Evolutionary conservation across 805 yeast species (phyloP), one percentile per base, ranked within the genome.

Genomic region (Jamesozyma piceae): DNA sequence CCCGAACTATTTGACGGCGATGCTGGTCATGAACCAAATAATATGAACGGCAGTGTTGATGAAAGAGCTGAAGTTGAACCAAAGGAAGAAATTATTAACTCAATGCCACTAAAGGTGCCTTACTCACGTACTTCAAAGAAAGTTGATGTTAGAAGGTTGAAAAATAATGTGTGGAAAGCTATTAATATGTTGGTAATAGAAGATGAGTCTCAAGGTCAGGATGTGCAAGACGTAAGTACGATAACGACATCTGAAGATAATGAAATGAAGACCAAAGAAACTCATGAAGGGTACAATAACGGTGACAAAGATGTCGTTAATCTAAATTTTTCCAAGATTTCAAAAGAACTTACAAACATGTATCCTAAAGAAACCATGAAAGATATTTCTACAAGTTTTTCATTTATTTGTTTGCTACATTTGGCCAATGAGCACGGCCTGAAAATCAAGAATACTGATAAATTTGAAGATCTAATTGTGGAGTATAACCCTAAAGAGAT

Each of bases 391-490:
- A 86, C 95, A 1, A 81, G 94, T 62, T 83, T 83, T 60, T 83
- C 85, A 54, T 87, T 87, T 53, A 84, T 87, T 44, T 83, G 95
- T 52, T 63, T 86, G 53, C 64, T 87, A 29, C 96, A 87, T 63
- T 66, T 87, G 49, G 95, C 95, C 13, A 87, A 88, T 57, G 96
- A 87, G 58, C 80, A 83, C 54, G 90, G 89, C 1, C 66, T 87
- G 26, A 56, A 66, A 5, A 71, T 87, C 6, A 65, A 68, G 15
- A 73, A 75, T 46, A 73, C 66, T 9, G 73, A 66, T 5, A 57
- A 61, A 19, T 65, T 49, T 33, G 54, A 52, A 17, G 64, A 63
- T 37, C 43, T 63, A 24, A 41, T 39, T 8, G 49, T 58, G 6
- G 47, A 41, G 11, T 49, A 49, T 35, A 39, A 41, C 30, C 36